Percentiles rank a stretch among this genome's conserved stretches.
These are phyloP conservation scores for Podaxis sp. DNA, from an alignment of 768 basidiomycete genomes.

Conservation along the genomic window DNA sequence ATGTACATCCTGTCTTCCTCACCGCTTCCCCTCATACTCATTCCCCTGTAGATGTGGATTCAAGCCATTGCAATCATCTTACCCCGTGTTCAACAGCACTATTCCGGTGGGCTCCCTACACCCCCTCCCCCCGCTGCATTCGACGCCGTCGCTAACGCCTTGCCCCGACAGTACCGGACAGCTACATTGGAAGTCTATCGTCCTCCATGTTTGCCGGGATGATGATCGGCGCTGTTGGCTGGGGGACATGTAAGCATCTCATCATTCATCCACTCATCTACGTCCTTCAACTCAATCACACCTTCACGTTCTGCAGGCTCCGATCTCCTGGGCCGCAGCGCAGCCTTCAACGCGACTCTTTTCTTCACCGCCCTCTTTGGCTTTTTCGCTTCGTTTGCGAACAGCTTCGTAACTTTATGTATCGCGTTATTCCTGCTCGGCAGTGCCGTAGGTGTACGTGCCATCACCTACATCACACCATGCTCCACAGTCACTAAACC, in stretches of 20 bases:
- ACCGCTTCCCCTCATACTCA: conserved; percentile 19
- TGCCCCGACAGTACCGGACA: conserved; percentile 57
- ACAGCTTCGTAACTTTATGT: conserved; percentile 69
- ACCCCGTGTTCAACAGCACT: conserved; percentile 95
- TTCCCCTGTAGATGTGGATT: conserved; percentile 76
- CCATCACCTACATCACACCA: neutral
- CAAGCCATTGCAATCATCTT: conserved; percentile 90
- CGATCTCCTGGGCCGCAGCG: conserved; percentile 83
- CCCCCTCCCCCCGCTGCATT: neutral
- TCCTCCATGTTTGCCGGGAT: conserved; percentile 94
- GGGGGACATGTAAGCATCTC: conserved; percentile 81
- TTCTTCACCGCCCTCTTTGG: conserved; percentile 92
- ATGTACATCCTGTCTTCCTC: conserved; percentile 47
- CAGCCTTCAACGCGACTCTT: conserved; percentile 91
- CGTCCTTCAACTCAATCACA: neutral
- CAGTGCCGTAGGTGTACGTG: conserved; percentile 85
- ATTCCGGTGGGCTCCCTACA: conserved; percentile 48
- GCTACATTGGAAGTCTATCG: conserved; percentile 77
- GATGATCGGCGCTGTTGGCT: conserved; percentile 92
- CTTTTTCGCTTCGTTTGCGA: conserved; percentile 70
- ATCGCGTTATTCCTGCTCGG: conserved; percentile 83
- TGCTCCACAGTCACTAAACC: neutral
- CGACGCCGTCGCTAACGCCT: neutral
- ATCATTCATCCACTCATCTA: neutral
- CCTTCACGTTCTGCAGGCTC: conserved; percentile 49